A percentile compares a stretch with the other conserved stretches of the same genome.
Conservation (phyloP, 208 protist species). For the Leptomonas seymouri region DNA sequence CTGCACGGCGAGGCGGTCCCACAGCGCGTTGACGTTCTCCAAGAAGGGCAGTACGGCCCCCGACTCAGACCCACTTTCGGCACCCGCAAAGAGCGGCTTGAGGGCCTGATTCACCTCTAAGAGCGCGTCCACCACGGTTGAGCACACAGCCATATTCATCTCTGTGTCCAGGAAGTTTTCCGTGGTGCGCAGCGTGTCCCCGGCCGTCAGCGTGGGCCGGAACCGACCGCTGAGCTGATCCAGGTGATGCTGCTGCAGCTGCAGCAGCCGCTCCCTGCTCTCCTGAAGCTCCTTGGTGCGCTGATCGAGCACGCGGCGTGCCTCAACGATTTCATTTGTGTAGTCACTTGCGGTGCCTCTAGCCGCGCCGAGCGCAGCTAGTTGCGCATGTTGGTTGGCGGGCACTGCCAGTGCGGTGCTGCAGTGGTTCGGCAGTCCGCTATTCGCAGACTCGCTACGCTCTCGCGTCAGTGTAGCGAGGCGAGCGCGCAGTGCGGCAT, state of each 20-base stretch:
- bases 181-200: slow-evolving; percentile 40
- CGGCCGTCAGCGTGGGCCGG: slow-evolving; percentile 34
- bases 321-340: slow-evolving; percentile 46
- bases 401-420: slow-evolving; percentile 10
- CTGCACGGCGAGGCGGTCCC: slow-evolving; percentile 59
- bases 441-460: slow-evolving; percentile 10
- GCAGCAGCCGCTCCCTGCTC: slow-evolving; percentile 38
- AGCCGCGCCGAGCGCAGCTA: not conserved
- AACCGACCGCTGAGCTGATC: slow-evolving; percentile 64
- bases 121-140: slow-evolving; percentile 54
- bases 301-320: slow-evolving; percentile 49
- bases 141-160: slow-evolving; percentile 63
- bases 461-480: slow-evolving; percentile 35
- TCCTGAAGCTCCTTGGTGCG: slow-evolving; percentile 45
- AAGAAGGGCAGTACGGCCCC: slow-evolving; percentile 31
- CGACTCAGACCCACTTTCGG: not conserved
- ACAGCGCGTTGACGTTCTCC: slow-evolving; percentile 30
- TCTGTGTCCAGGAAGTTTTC: slow-evolving; percentile 63
- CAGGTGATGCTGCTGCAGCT: slow-evolving; percentile 59
- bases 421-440: not conserved
- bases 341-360: not conserved
- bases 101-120: slow-evolving; percentile 47
- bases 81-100: slow-evolving; percentile 12
- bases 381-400: not conserved
- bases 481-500: slow-evolving; percentile 41